Percentiles rank a stretch among this genome's conserved stretches.
Conservation (phyloP, 495 filamentous ascomycete genomes). For the Pseudomonodictys pantanalensis region DNA sequence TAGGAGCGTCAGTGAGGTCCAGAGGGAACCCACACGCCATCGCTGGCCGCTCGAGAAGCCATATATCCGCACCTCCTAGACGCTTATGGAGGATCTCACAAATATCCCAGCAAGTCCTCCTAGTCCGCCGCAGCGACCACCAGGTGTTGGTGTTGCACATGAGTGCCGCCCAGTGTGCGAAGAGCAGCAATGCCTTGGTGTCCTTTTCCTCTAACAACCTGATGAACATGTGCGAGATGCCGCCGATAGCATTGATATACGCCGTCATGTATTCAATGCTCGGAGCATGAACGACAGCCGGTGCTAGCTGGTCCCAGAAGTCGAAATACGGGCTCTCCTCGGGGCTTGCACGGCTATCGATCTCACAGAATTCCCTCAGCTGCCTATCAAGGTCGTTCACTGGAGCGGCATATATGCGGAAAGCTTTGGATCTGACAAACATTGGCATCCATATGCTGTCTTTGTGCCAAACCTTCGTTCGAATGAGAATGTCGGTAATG, state of each 20-base stretch:
- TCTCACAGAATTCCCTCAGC: neutral
- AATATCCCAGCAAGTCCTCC: neutral
- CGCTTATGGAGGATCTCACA: neutral
- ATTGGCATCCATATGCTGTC: neutral
- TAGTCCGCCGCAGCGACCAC: neutral
- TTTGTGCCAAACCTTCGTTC: neutral
- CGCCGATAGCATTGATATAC: neutral
- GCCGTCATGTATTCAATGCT: neutral
- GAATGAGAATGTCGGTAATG: neutral
- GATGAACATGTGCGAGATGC: neutral
- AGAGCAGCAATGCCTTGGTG: neutral
- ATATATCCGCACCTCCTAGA: neutral
- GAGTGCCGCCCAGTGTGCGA: neutral
- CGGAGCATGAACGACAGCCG: neutral
- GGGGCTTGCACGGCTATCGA: neutral
- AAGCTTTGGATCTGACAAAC: neutral
- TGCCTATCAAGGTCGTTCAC: neutral
- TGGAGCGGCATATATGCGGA: neutral
- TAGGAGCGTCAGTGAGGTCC: no score
- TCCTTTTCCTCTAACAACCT: neutral
- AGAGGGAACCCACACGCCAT: neutral
- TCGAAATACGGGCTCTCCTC: neutral
- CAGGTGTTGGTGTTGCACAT: neutral
- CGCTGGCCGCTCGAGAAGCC: neutral
- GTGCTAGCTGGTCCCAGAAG: neutral